Conservation (phyloP, 2,329 filamentous ascomycete genomes). For the Trematosphaeria pertusa region DNA sequence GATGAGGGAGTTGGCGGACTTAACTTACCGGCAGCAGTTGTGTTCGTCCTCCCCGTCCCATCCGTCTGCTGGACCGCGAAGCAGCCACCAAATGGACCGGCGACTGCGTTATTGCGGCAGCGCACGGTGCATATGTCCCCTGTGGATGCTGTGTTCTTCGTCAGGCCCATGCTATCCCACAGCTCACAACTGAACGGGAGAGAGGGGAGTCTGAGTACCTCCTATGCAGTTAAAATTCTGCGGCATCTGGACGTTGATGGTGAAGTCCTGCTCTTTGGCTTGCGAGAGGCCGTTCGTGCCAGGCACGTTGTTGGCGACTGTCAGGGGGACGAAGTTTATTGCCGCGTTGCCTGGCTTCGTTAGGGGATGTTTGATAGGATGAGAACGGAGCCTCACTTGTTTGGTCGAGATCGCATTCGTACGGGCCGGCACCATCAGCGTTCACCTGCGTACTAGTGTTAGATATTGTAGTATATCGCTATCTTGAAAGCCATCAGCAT, state of each 20-base stretch:
- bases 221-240: conserved; percentile 61
- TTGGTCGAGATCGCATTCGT: conserved; percentile 68
- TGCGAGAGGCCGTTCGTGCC: conserved; percentile 65
- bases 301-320: conserved; percentile 66
- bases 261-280: conserved; percentile 63
- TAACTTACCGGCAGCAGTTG: conserved; percentile 36
- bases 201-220: too few species aligned
- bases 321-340: conserved; percentile 56
- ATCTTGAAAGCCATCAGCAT: conserved; percentile 56
- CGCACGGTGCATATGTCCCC: conserved; percentile 69
- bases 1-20: not conserved
- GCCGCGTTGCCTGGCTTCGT: conserved; percentile 39
- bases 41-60: conserved; percentile 33
- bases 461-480: conserved; percentile 60
- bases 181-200: too few species aligned
- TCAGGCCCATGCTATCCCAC: conserved; percentile 57
- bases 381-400: conserved; percentile 62
- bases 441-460: conserved; percentile 68
- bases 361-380: not conserved
- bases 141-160: conserved; percentile 51
- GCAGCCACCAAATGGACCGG: conserved; percentile 69
- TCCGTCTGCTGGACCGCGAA: conserved; percentile 66
- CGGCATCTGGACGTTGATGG: conserved; percentile 65
- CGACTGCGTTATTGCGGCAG: conserved; percentile 66
- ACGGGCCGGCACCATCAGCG: conserved; percentile 69